Conservation (phyloP, 306 rosid species). For the Quercus bicolor region DNA sequence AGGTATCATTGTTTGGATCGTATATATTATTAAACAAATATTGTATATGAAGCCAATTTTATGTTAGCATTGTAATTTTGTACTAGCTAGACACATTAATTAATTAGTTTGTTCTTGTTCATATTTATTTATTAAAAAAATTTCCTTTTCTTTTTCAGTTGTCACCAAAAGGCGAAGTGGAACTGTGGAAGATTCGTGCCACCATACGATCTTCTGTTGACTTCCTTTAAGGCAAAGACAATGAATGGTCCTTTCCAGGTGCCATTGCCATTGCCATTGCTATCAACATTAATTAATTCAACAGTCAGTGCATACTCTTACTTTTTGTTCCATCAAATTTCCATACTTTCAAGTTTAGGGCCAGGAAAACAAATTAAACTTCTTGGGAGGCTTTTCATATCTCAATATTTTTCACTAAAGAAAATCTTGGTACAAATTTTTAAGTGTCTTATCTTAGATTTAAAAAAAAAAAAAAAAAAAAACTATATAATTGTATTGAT, state of each 20-base stretch:
- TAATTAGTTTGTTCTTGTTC: too few relatives aligned
- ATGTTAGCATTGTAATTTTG: background rate
- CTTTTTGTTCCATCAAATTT: background rate
- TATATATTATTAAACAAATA: background rate
- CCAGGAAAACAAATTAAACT: too few relatives aligned
- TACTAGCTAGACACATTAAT: background rate
- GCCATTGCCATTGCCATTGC: background rate
- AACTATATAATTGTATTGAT: too few relatives aligned
- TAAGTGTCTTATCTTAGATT: too few relatives aligned
- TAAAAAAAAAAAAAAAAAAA: too few relatives aligned
- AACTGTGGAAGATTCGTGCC: background rate
- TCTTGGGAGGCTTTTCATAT: too few relatives aligned
- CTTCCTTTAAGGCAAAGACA: background rate
- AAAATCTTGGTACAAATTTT: too few relatives aligned
- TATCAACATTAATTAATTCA: background rate
- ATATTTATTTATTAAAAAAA: too few relatives aligned
- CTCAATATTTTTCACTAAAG: too few relatives aligned
- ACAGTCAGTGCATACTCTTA: too few relatives aligned
- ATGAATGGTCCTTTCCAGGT: conserved; percentile 2
- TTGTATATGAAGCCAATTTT: background rate
- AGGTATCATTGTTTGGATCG: background rate
- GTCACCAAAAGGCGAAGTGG: background rate
- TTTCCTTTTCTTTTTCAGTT: background rate
- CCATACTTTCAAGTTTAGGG: background rate
- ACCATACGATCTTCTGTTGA: background rate